Evolutionary conservation across 2,329 filamentous ascomycete species (phyloP).

Genomic region (Ceratocystis smalleyi): DNA sequence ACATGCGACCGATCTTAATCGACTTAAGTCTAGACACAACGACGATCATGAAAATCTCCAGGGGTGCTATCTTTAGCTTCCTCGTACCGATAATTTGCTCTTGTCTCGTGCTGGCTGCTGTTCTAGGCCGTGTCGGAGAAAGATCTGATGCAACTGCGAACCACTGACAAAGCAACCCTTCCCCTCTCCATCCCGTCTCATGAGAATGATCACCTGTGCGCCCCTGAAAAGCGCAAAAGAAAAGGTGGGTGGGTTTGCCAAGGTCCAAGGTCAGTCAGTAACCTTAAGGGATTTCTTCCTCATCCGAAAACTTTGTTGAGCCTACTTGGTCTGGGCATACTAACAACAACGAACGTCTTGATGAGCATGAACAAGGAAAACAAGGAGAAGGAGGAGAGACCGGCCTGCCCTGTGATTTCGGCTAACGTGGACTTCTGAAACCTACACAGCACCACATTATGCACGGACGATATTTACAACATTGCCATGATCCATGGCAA

Average conservation of each 20-base stretch:
- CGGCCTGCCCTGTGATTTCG: not conserved
- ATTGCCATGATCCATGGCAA: not conserved
- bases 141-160: not conserved
- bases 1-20: not conserved
- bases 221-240: not conserved
- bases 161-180: not conserved
- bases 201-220: not conserved
- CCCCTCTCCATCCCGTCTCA: not conserved
- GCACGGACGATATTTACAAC: not conserved
- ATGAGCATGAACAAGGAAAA: not conserved
- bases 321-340: not conserved
- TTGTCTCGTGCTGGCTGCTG: not conserved
- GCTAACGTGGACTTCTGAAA: conserved; percentile 3
- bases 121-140: conserved; percentile 1
- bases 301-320: conserved; percentile 5
- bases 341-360: not conserved
- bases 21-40: not conserved
- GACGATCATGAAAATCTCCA: not conserved
- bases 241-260: not conserved
- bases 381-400: not conserved
- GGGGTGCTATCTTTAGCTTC: not conserved
- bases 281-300: conserved; percentile 1
- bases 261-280: not conserved
- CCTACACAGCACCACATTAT: not conserved
- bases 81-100: not conserved